Percentiles rank a stretch among this genome's conserved stretches.
Conservation (phyloP, 371 early-diverging fungal species). For the Coemansia linderi region DNA sequence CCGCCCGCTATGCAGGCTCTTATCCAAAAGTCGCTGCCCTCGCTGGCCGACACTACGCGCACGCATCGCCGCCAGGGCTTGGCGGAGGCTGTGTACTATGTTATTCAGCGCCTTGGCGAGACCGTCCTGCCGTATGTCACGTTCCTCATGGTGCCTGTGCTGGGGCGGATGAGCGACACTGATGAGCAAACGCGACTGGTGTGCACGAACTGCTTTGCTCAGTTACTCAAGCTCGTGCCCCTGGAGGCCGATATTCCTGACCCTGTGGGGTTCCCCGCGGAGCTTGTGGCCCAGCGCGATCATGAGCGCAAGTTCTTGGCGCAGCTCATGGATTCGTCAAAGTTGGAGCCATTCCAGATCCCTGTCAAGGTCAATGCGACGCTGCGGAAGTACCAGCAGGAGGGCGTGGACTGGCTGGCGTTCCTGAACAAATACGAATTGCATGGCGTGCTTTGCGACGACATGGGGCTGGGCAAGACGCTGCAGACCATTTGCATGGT, state of each 20-base stretch:
- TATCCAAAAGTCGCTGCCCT: slow-evolving; percentile 75
- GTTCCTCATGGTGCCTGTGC: slow-evolving; percentile 93
- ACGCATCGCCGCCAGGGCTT: slow-evolving; percentile 83
- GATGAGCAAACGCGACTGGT: slow-evolving; percentile 87
- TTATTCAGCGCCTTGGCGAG: slow-evolving; percentile 68
- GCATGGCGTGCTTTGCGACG: slow-evolving; percentile 98
- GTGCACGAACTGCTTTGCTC: slow-evolving; percentile 91
- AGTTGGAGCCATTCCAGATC: slow-evolving; percentile 82
- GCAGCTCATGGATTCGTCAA: slow-evolving; percentile 87
- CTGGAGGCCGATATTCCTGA: slow-evolving; percentile 84
- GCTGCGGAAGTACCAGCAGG: slow-evolving; percentile 93
- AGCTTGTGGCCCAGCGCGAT: slow-evolving; percentile 75
- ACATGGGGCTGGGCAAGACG: slow-evolving; percentile 99
- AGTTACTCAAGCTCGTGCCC: slow-evolving; percentile 91
- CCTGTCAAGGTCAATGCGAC: slow-evolving; percentile 91
- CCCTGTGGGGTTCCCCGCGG: slow-evolving; percentile 81
- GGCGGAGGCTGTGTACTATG: slow-evolving; percentile 71
- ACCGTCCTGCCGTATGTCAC: slow-evolving; percentile 90
- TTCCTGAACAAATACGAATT: slow-evolving; percentile 94
- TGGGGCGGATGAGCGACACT: slow-evolving; percentile 96
- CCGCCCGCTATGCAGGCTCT: slow-evolving; percentile 77
- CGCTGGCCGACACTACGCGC: slow-evolving; percentile 72
- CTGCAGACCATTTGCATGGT: slow-evolving; percentile 96
- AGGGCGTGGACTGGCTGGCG: slow-evolving; percentile 98
- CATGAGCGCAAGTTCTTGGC: slow-evolving; percentile 88